These are phyloP conservation scores for Brassica rapa DNA, from an alignment of 345 rosid genomes.

Conservation along the genomic window DNA sequence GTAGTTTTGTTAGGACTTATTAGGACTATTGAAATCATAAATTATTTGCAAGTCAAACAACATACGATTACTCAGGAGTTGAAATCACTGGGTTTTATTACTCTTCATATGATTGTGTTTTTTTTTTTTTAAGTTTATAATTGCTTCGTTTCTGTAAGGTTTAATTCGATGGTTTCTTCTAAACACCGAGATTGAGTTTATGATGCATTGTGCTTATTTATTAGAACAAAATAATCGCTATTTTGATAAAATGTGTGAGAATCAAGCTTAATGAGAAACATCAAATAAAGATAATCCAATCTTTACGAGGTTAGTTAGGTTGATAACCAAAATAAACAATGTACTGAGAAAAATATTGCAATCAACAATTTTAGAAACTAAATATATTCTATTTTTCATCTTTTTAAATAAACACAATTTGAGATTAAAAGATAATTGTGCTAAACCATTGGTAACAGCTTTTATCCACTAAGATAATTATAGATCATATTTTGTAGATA, in stretches of 20 bases:
- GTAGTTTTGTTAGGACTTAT: constrained; percentile 35
- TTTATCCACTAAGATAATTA: no score
- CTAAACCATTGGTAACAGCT: no score
- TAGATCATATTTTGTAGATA: no score
- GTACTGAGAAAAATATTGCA: no score
- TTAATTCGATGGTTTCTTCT: neutral
- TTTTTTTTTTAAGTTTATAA: neutral
- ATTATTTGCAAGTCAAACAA: neutral
- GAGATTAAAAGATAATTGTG: no score
- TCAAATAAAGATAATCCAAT: neutral
- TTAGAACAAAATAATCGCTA: no score
- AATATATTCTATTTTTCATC: no score
- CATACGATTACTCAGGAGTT: neutral
- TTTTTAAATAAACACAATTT: neutral
- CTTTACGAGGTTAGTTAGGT: neutral
- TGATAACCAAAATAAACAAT: no score
- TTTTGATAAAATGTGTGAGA: no score
- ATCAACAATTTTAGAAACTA: no score
- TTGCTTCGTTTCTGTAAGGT: neutral
- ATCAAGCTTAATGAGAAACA: neutral
- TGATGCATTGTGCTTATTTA: no score
- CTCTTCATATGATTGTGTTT: neutral
- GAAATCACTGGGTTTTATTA: neutral
- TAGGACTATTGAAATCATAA: neutral
- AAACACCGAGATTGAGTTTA: neutral